Conservation (phyloP, 106 monocot species). For the Phalaenopsis equestris region DNA sequence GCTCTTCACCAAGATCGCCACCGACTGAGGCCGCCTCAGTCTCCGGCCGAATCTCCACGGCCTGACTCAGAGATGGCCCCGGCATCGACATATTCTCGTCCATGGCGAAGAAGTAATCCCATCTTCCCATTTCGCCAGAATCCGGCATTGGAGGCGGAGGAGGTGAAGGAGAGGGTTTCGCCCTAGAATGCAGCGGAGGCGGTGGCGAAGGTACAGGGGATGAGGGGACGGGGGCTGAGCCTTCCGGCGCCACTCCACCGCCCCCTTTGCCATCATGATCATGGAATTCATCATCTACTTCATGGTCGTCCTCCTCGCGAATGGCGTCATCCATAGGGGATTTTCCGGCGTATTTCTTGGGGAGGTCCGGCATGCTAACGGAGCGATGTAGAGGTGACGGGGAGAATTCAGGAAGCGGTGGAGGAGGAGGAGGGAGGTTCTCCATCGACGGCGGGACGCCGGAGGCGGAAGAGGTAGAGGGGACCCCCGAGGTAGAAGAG, state of each 20-base stretch:
- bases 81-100: conserved; percentile 41
- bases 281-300: conserved; percentile 9
- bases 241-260: conserved; percentile 2
- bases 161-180: conserved; percentile 13
- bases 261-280: conserved; percentile 6
- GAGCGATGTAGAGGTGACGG: conserved; percentile 61
- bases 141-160: conserved; percentile 26
- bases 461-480: neutral
- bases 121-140: conserved; percentile 18
- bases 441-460: conserved; percentile 24
- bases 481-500: neutral
- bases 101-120: conserved; percentile 86
- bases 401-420: conserved; percentile 67
- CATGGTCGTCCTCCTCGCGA: conserved; percentile 37
- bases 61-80: conserved; percentile 12
- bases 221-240: neutral
- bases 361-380: conserved; percentile 63
- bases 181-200: conserved; percentile 2
- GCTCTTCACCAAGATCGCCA: conserved; percentile 5
- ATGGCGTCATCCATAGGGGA: conserved; percentile 24
- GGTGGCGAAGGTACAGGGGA: conserved; percentile 6
- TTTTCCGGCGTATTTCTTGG: conserved; percentile 18
- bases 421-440: conserved; percentile 47
- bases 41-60: conserved; percentile 14
- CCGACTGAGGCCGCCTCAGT: conserved; percentile 14